phyloP scores from a whole-genome alignment of 2,329 filamentous ascomycete species.

The Sporothrix curviconia region DNA sequence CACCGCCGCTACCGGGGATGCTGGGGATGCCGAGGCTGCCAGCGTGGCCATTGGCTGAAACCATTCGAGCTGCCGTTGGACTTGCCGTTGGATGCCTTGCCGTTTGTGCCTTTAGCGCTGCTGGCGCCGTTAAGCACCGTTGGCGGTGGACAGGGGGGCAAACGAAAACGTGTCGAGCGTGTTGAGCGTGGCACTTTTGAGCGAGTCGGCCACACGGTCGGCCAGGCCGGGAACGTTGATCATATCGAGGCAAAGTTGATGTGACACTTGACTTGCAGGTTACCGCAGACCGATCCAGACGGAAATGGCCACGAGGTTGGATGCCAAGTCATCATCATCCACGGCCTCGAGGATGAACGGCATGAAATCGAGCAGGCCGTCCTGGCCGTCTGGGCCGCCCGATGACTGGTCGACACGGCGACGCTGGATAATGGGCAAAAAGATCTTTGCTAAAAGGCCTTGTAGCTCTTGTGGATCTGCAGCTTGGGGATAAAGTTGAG shows the following conservation, averaged over 20 bases:
- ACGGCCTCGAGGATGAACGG: conserved; percentile 12
- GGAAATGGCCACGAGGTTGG: conserved; percentile 8
- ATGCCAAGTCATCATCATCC: conserved; percentile 12
- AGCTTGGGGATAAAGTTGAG: conserved; percentile 7
- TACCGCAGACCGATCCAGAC: conserved; percentile 15
- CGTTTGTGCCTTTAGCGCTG: neutral
- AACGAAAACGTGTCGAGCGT: conserved; percentile 7
- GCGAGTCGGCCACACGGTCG: neutral
- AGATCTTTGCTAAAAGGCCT: conserved; percentile 7
- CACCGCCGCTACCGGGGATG: neutral
- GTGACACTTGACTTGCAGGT: conserved; percentile 14
- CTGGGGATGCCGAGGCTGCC: too few species aligned
- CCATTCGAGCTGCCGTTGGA: neutral
- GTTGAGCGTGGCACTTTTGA: neutral
- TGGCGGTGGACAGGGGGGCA: neutral
- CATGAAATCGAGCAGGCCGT: conserved; percentile 12
- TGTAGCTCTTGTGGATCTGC: conserved; percentile 12
- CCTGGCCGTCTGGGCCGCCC: too few species aligned
- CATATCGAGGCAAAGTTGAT: conserved; percentile 12
- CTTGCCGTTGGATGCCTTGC: neutral
- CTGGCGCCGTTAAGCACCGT: neutral
- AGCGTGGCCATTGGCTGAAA: neutral
- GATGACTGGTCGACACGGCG: neutral
- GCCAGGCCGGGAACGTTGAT: conserved; percentile 13
- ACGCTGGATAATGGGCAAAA: conserved; percentile 12